These are phyloP conservation scores for Hymenoscyphus scutula DNA, from an alignment of 2,329 filamentous ascomycete genomes.

Conservation along the genomic window DNA sequence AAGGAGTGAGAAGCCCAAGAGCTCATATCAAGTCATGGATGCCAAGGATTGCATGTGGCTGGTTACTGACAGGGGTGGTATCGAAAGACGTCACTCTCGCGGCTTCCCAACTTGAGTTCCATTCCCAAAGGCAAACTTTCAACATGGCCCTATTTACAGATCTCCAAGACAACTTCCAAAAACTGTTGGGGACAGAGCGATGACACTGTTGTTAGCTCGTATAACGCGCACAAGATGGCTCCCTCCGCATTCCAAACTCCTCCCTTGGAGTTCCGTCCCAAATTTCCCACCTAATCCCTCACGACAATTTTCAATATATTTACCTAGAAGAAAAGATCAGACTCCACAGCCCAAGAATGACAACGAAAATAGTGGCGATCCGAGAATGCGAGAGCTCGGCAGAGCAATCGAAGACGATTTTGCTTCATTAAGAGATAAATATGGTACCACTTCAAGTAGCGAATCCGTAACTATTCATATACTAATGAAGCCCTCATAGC, in stretches of 20 bases:
- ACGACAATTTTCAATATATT: constrained; percentile 6
- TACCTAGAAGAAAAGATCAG: constrained; percentile 3
- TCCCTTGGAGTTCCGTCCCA: neutral
- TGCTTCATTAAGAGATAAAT: constrained; percentile 55
- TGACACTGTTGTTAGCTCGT: constrained; percentile 32
- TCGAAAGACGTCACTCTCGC: constrained; percentile 30
- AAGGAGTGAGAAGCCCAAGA: no score
- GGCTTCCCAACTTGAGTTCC: constrained; percentile 13
- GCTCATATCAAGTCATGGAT: no score
- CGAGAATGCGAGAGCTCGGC: constrained; percentile 50
- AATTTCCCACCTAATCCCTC: constrained; percentile 3
- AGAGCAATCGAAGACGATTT: constrained; percentile 59
- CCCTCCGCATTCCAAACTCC: constrained; percentile 20
- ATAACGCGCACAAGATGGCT: constrained; percentile 30
- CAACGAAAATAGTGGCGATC: constrained; percentile 38
- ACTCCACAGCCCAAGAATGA: constrained; percentile 10
- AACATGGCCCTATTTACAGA: constrained; percentile 16
- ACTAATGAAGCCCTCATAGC: constrained; percentile 26
- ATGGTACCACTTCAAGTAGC: constrained; percentile 42
- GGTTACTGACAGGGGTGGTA: constrained; percentile 1
- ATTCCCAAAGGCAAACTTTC: constrained; percentile 19
- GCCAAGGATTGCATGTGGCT: no score
- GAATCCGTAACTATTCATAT: neutral
- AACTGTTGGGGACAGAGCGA: constrained; percentile 28
- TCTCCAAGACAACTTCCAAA: constrained; percentile 11